A percentile compares a stretch with the other conserved stretches of the same genome.
phyloP scores from a whole-genome alignment of 2,329 filamentous ascomycete genomes.

The Alternaria triticina region DNA sequence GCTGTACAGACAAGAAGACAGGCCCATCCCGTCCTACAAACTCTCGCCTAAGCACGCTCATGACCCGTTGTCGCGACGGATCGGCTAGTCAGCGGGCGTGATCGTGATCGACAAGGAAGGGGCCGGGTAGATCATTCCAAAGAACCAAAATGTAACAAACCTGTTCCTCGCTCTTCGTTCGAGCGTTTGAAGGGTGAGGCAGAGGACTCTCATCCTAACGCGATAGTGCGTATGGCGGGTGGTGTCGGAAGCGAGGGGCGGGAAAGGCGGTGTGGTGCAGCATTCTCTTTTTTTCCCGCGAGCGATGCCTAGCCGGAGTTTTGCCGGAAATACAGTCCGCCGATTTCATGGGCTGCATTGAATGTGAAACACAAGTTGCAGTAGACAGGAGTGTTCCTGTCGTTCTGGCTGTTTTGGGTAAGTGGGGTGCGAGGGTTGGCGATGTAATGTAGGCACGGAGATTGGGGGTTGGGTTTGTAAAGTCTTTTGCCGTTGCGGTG shows the following conservation, averaged over 20 bases:
- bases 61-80: not conserved
- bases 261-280: not conserved
- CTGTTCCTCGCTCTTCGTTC: not conserved
- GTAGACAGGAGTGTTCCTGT: not conserved
- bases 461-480: not conserved
- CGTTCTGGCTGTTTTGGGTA: not conserved
- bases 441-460: not conserved
- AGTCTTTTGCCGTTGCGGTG: not conserved
- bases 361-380: not conserved
- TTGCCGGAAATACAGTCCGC: not conserved
- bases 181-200: too few relatives aligned
- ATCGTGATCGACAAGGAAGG: not conserved
- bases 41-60: not conserved
- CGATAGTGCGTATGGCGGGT: not conserved
- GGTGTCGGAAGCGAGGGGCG: not conserved
- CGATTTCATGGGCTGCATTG: not conserved
- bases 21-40: not conserved
- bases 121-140: not conserved
- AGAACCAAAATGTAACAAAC: not conserved
- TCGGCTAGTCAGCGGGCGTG: not conserved
- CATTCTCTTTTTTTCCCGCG: not conserved
- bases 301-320: not conserved
- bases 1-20: not conserved
- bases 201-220: too few relatives aligned
- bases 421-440: not conserved